Evolutionary conservation across 2,329 filamentous ascomycete genomes (phyloP), one percentile per base, ranked within the genome.

Genomic region (Cordyceps farinosa): DNA sequence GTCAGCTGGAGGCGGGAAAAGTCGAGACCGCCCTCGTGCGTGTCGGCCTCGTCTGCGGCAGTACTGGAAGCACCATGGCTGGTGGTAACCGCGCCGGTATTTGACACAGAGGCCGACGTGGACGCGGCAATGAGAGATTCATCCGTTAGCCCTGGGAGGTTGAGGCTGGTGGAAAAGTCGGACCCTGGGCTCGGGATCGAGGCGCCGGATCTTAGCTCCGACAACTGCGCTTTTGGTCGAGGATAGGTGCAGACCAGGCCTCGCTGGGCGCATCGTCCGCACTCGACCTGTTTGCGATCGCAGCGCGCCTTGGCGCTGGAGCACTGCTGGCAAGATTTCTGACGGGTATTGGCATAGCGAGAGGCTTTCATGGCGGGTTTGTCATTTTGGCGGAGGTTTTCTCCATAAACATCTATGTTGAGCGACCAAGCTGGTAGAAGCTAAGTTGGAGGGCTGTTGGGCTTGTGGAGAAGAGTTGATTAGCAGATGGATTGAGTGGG

Each of bases 301-400:
- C 61, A 62, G 10, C 53, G 52, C 3, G 61, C 52, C 27, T 62
- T 62, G 44, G 52, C 52, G 29, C 17, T 30, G 32, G 44, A 55
- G 52, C 61, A 62, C 9, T 56, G 44, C 17, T 32, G 45, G 45
- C 61, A 62, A n/a, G 51, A 48, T 9, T 57, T 62, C 32, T 62
- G 61, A 29, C 61, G 61, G 17, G 44, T 50, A 9, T n/a, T 62
- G 7, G 52, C 29, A 51, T 62, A 62, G 10, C 54, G 55, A 29
- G 36, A 47, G 15, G 40, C n/a, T 55, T 51, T 51, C 62, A 58
- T 55, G 48, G 30, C 11, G 58, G 48, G 38, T 5, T 5, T 17
- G 15, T 36, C 48, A 61, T 45, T 45, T 45, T 53, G 48, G 15
- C 11, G 45, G 34, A n/a, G 22, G 30, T 22, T 15, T 22, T 44